Base-by-base conservation (phyloP, 495 filamentous ascomycete species). In the Aspergillus mulundensis region DNA sequence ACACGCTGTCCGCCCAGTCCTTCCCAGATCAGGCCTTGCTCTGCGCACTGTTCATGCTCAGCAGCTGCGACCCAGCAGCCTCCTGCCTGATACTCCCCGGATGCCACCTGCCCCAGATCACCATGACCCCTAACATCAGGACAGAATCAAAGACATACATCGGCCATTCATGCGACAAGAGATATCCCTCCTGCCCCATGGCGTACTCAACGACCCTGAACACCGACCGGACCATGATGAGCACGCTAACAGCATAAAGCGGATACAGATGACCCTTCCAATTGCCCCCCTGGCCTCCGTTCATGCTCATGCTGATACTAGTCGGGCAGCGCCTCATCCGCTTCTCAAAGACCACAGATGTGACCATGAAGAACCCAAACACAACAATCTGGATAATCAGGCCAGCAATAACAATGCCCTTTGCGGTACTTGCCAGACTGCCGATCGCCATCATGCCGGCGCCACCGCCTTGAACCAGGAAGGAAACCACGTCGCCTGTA, bases 381-480 rank as follows among this genome's bases (percentile, higher is more conserved):
- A 50, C 32, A 5, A 50, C 14, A 24, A 50, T 39, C 32, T 50
- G 47, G 30, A 50, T 7, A 30, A 50, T 50, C 3, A 50, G 30
- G 1, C 47, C 47, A 0, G 7, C 8, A 16, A 50, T 50, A 4
- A 50, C 47, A 23, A 50, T 50, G 1, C 10, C 30, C 32, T 53
- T 44, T 8, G 24, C 55, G 1, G 40, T n/a, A 6, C 32, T 30
- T 2, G 48, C 41, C 28, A 39, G 38, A 10, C 5, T 6, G 5
- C 20, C 49, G 14, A 25, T 39, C 7, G 40, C 48, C 56, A 58
- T 58, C 48, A 58, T 39, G 1, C 56, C 56, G 5, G 42, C 48
- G 3, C 39, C 56, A 1, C 7, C 10, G 2, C 56, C 56, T 20
- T 53, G 56, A 0, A 58, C 32, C 3, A 58, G 25, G 56, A 58